Conservation (phyloP, 2,329 filamentous ascomycete genomes). For the Paraconiothyrium brasiliense region DNA sequence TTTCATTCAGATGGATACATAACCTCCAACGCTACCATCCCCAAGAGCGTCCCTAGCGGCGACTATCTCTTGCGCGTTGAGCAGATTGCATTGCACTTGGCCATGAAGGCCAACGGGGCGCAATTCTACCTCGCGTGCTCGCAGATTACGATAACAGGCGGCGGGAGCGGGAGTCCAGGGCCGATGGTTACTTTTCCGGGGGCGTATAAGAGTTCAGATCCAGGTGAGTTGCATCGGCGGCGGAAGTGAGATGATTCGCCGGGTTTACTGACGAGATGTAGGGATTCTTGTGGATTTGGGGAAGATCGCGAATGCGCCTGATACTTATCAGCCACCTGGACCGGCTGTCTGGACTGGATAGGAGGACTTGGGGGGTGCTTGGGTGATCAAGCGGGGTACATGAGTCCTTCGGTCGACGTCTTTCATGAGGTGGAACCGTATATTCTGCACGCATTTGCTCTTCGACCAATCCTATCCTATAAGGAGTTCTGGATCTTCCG, state of each 20-base stretch:
- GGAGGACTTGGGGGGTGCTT: background rate
- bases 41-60: slow-evolving; percentile 46
- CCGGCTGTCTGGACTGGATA: slow-evolving; percentile 38
- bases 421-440: too few relatives aligned
- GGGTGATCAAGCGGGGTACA: too few relatives aligned
- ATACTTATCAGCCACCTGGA: slow-evolving; percentile 34
- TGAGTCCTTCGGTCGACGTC: too few relatives aligned
- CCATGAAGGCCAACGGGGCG: slow-evolving; percentile 42
- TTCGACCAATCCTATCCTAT: too few relatives aligned
- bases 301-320: slow-evolving; percentile 27
- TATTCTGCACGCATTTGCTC: too few relatives aligned
- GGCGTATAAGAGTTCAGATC: slow-evolving; percentile 38
- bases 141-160: slow-evolving; percentile 55
- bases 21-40: slow-evolving; percentile 48
- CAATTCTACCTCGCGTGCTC: slow-evolving; percentile 54
- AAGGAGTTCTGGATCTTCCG: too few relatives aligned
- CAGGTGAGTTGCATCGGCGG: slow-evolving; percentile 22
- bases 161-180: slow-evolving; percentile 50
- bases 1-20: slow-evolving; percentile 35
- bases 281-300: slow-evolving; percentile 32
- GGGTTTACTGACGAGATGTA: background rate
- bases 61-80: slow-evolving; percentile 53
- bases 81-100: slow-evolving; percentile 51
- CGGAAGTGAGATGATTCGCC: background rate
- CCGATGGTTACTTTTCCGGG: slow-evolving; percentile 39